These are phyloP conservation scores for Gillenia trifoliata DNA, from an alignment of 306 rosid species.

Conservation along the genomic window DNA sequence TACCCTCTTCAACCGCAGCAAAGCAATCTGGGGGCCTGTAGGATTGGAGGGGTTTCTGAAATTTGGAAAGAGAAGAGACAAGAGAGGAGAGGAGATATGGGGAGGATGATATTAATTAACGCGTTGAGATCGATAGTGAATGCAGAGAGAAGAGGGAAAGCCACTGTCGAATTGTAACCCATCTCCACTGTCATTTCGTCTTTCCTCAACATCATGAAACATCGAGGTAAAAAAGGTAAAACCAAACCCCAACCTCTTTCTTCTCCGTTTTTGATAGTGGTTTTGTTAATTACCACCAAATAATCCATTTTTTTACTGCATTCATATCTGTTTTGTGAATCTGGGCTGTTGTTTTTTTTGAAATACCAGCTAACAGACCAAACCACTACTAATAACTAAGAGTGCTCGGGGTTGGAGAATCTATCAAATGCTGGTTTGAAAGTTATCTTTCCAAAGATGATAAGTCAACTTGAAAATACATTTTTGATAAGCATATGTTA, in stretches of 20 bases:
- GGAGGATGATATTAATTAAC: constrained; percentile 69
- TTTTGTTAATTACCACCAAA: not conserved
- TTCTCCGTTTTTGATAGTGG: not conserved
- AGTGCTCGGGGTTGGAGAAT: too few relatives aligned
- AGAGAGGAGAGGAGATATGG: too few relatives aligned
- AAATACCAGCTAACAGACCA: too few relatives aligned
- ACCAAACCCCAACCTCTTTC: not conserved
- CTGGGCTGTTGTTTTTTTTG: not conserved
- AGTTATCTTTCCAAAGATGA: too few relatives aligned
- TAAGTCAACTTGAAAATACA: too few relatives aligned
- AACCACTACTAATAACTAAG: too few relatives aligned
- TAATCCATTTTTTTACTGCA: not conserved
- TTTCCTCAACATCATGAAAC: constrained; percentile 73
- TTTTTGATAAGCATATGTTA: too few relatives aligned
- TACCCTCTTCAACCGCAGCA: too few relatives aligned
- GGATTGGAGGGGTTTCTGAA: too few relatives aligned
- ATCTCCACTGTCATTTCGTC: constrained; percentile 71
- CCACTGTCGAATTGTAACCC: constrained; percentile 63
- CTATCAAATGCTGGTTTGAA: too few relatives aligned
- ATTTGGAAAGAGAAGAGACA: too few relatives aligned
- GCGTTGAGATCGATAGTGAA: constrained; percentile 74
- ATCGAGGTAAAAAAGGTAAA: constrained; percentile 48
- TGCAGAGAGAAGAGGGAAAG: constrained; percentile 71
- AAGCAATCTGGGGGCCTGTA: too few relatives aligned
- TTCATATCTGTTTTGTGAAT: not conserved